A percentile compares a stretch with the other conserved stretches of the same genome.
Conservation (phyloP, 2,329 filamentous ascomycete genomes). For the Hortaea sp. region DNA sequence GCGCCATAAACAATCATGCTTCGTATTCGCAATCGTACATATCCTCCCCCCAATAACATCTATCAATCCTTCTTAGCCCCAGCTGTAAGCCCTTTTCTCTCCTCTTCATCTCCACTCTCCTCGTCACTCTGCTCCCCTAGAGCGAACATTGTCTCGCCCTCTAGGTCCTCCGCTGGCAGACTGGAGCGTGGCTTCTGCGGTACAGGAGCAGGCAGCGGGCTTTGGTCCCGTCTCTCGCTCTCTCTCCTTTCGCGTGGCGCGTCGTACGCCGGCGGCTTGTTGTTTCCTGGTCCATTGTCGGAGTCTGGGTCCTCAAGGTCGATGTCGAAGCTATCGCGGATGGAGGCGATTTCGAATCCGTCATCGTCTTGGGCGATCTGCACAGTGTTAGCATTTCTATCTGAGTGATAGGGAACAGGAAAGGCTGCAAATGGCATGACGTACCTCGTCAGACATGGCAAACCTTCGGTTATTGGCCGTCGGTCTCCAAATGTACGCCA, state of each 20-base stretch:
- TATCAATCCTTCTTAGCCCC: not conserved
- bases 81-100: conserved; percentile 7
- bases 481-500: conserved; percentile 93
- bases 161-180: conserved; percentile 52
- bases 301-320: conserved; percentile 29
- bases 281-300: conserved; percentile 8
- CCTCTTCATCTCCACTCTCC: conserved; percentile 44
- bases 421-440: no score
- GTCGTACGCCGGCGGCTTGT: conserved; percentile 12
- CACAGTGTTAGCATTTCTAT: not conserved
- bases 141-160: conserved; percentile 93
- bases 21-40: not conserved
- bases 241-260: conserved; percentile 1
- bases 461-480: conserved; percentile 95
- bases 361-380: conserved; percentile 94
- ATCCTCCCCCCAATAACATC: not conserved
- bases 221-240: conserved; percentile 22
- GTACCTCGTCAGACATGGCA: conserved; percentile 92
- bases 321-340: conserved; percentile 65
- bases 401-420: no score
- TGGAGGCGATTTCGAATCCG: conserved; percentile 90
- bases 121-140: conserved; percentile 53
- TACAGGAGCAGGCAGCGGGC: conserved; percentile 44
- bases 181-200: conserved; percentile 34
- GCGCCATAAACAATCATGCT: no score